These are phyloP conservation scores for Plasmodium vivax DNA, from an alignment of 169 alveolate species.

Conservation along the genomic window DNA sequence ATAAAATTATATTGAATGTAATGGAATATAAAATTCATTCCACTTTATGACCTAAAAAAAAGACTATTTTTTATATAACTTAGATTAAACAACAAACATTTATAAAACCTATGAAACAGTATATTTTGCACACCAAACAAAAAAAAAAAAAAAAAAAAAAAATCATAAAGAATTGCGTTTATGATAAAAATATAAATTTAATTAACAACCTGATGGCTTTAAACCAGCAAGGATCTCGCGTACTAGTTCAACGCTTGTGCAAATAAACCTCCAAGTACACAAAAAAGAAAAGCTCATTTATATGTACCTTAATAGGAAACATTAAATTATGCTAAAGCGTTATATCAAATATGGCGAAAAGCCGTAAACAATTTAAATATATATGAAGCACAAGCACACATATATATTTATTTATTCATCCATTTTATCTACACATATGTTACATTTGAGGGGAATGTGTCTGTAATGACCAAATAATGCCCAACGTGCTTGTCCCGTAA, in stretches of 20 bases:
- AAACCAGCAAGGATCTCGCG: not conserved
- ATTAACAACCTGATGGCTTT: not conserved
- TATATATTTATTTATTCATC: not conserved
- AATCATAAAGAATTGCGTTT: not conserved
- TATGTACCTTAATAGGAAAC: not conserved
- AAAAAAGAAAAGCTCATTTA: not conserved
- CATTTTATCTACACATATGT: not conserved
- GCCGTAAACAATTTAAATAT: not conserved
- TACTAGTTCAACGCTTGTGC: not conserved
- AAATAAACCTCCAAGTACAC: not conserved
- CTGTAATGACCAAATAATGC: not conserved
- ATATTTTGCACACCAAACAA: not conserved
- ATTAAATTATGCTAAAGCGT: not conserved
- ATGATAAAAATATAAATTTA: not conserved
- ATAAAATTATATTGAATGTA: not conserved
- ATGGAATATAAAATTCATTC: not conserved
- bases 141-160: not conserved
- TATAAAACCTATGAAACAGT: not conserved
- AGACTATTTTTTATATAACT: not conserved
- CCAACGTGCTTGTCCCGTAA: not conserved
- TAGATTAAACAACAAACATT: not conserved
- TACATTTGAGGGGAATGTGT: not conserved
- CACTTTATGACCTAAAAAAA: not conserved
- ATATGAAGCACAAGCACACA: not conserved
- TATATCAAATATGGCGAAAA: not conserved